Conservation (phyloP, 108 stramenopile species). For the Epipyxis sp. region DNA sequence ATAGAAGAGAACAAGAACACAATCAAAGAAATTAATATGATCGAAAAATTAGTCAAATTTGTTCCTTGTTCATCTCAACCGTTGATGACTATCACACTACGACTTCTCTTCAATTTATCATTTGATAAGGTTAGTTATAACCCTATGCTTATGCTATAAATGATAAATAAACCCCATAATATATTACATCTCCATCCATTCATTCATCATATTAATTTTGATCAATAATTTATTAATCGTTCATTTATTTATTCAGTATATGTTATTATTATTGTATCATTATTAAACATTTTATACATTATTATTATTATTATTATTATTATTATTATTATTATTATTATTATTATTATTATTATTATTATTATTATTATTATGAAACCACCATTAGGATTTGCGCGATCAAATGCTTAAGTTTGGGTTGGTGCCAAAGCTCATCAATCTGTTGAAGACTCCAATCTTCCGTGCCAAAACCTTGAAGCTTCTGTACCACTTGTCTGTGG, state of each 20-base stretch:
- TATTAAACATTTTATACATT: too few relatives aligned
- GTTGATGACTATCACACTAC: conserved; percentile 42
- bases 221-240: too few relatives aligned
- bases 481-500: conserved; percentile 60
- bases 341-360: too few relatives aligned
- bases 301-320: too few relatives aligned
- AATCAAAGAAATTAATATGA: conserved; percentile 41
- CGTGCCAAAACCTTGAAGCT: conserved; percentile 49
- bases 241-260: too few relatives aligned
- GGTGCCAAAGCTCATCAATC: conserved; percentile 50
- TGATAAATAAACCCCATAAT: too few relatives aligned
- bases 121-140: conserved; percentile 46
- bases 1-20: conserved; percentile 59
- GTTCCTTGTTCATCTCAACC: conserved; percentile 51
- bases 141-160: too few relatives aligned
- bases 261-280: too few relatives aligned
- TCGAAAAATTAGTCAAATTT: conserved; percentile 26
- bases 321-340: too few relatives aligned
- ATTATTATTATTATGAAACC: too few relatives aligned
- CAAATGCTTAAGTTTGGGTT: conserved; percentile 44
- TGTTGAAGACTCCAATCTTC: conserved; percentile 48
- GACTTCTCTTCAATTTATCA: conserved; percentile 59
- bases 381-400: conserved; percentile 35
- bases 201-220: too few relatives aligned
- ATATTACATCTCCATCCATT: too few relatives aligned